These are phyloP conservation scores for Pontederia crassipes DNA, from an alignment of 176 grass and related monocot genomes.

Conservation along the genomic window DNA sequence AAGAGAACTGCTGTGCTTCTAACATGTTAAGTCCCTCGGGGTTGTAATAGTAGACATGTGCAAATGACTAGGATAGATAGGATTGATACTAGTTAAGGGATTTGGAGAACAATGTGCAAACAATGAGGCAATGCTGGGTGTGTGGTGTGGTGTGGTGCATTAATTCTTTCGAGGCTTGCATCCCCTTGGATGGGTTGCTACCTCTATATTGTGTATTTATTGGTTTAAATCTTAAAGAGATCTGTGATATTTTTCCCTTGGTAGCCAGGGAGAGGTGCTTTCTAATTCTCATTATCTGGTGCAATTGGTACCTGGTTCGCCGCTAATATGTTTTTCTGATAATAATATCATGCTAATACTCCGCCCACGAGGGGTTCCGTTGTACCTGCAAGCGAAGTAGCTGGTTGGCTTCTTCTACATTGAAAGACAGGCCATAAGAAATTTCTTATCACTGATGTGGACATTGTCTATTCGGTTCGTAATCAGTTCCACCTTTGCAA, in stretches of 20 bases:
- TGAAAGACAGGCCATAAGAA: too few relatives aligned
- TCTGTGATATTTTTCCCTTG: not conserved
- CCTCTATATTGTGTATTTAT: conserved; percentile 30
- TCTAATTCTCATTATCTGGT: too few relatives aligned
- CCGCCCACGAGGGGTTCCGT: too few relatives aligned
- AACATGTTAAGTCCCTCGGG: conserved; percentile 16
- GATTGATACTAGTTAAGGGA: conserved; percentile 32
- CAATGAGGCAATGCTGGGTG: conserved; percentile 15
- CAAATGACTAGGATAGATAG: conserved; percentile 35
- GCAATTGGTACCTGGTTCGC: too few relatives aligned
- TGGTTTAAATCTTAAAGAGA: conserved; percentile 13
- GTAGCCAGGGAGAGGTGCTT: too few relatives aligned
- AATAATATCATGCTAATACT: too few relatives aligned
- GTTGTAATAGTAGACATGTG: conserved; percentile 27
- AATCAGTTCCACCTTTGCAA: too few relatives aligned
- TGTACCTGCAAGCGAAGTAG: too few relatives aligned
- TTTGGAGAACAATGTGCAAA: conserved; percentile 42
- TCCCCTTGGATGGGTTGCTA: conserved; percentile 6
- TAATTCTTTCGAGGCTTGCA: conserved; percentile 57
- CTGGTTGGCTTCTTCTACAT: too few relatives aligned
- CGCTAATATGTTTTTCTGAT: too few relatives aligned
- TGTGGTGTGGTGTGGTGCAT: conserved; percentile 25
- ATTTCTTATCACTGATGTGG: too few relatives aligned
- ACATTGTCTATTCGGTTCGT: too few relatives aligned
- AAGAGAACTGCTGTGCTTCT: conserved; percentile 16